Conservation (phyloP, 257 asterid genomes). For the Anisodus acutangulus region DNA sequence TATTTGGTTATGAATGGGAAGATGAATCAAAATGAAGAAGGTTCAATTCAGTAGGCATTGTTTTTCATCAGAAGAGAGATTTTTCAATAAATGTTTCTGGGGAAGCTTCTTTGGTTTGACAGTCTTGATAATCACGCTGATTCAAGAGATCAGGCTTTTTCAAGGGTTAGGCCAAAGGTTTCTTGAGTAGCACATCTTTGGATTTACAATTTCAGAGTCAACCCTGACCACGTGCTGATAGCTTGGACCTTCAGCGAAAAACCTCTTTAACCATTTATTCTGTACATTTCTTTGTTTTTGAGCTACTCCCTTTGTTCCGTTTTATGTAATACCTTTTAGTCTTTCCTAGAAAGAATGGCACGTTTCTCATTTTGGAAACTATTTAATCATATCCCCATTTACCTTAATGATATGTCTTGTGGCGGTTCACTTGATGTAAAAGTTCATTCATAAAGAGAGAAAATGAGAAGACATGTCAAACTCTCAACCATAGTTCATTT, state of each 20-base stretch:
- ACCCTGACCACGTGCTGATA: neutral
- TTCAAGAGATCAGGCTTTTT: neutral
- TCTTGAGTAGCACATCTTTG: slow-evolving; percentile 2
- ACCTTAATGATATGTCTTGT: neutral
- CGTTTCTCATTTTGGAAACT: neutral
- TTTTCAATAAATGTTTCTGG: neutral
- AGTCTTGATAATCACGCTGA: neutral
- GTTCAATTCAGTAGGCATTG: neutral
- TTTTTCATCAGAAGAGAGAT: neutral
- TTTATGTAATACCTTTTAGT: neutral
- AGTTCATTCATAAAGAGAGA: neutral
- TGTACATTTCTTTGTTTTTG: neutral
- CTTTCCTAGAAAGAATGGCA: neutral
- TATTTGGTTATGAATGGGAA: neutral
- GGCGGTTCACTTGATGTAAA: neutral
- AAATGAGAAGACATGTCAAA: neutral
- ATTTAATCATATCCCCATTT: neutral
- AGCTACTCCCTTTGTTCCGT: neutral
- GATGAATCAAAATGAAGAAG: neutral
- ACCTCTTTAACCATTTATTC: neutral
- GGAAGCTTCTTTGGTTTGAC: neutral
- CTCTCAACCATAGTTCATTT: neutral
- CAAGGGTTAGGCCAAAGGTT: neutral
- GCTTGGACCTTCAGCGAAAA: neutral
- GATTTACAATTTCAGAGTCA: slow-evolving; percentile 13